Base-by-base conservation (phyloP, 1,284 basidiomycete genomes). In the Heterobasidion irregulare region DNA sequence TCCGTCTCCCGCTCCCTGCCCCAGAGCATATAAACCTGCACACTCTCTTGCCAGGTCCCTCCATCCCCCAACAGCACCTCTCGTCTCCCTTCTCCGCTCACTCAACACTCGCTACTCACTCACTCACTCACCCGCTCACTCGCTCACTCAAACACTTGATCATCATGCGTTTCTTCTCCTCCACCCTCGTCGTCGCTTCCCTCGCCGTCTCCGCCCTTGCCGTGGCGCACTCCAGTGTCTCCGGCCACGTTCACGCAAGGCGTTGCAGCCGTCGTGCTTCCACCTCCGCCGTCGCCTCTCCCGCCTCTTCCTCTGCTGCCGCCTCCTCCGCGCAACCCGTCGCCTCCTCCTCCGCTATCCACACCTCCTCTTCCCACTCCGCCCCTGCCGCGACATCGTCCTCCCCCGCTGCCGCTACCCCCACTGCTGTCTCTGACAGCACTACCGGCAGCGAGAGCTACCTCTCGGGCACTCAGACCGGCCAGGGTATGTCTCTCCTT, bases 121-220 rank as follows among this genome's bases (percentile, higher is more conserved):
- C 47, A 53, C 56, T 46, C 13, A 10, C 35, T 47, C n/a, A 18
- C 45, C n/a, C 5, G 3, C 46, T 32, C 35, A 13, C 53, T 4
- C 9, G 10, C 44, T 57, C 57, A 59, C 52, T 58, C 60, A 58
- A 57, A 62, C 57, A 45, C 6, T 45, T 43, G 35, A 16, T 59
- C 60, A 58, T 62, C 63, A 83, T 83, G 80, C 72, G 70, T 53
- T 72, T 70, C 60, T 72, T 82, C 69, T 56, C 68, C 64, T 66
- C 65, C 59, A 59, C 77, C 67, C 46, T 82, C 62, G 62, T 78
- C 59, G 61, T 79, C 61, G 60, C 80, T 64, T 67, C 74, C 62
- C 57, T 77, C 66, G 69, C 73, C 57, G 65, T 76, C 63, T 70
- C 74, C 35, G 72, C 71, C 57, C 58, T 70, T 54, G 77, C 77